Base-by-base conservation (phyloP, 768 basidiomycete species). In the Mycena floridula region DNA sequence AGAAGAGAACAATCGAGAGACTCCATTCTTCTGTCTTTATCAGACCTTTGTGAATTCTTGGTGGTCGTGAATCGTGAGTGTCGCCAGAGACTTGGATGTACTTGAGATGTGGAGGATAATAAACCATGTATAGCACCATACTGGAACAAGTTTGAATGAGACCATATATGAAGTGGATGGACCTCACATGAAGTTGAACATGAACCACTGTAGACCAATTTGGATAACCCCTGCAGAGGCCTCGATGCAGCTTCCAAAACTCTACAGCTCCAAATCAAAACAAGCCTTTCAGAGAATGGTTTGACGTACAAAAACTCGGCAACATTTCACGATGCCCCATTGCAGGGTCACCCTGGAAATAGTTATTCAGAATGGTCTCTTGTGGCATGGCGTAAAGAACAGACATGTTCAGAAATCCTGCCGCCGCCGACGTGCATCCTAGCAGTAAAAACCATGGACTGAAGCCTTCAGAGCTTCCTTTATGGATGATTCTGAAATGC, bases 371-470 rank as follows among this genome's bases (percentile, higher is more conserved):
- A 7, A 41, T 32, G 25, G 23, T 15, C 24, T 18, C 24, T 21
- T 18, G 38, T 20, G 15, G 23, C 7, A 21, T 37, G 37, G 13
- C n/a, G 18, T 18, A 22, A 42, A 25, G 5, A 9, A 59, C 77
- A 42, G 53, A 88, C 81, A 95, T 81, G 59, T 96, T 96, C 40
- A 94, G 67, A 76, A 93, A 77, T 1, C 77, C 87, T 0, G 89
- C 82, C 3, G 89, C 85, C 11, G 82, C 78, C 13, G 87, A 88
- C 0, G 87, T 89, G 50, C 83, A 84, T 6, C 96, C 96, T 0
- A 98, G 77, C 5, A 97, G 69, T 25, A 98, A 67, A 57, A 89
- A 98, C 77, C 87, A 84, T 15, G 94, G 91, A 49, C 88, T 93
- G 50, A 98, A 81, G 0, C 96, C 96, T 52, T 94, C 83, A 0